A percentile compares a stretch with the other conserved stretches of the same genome.
These are phyloP conservation scores for Pigoraptor vietnamica DNA, from an alignment of 78 protist genomes.

Conservation along the genomic window DNA sequence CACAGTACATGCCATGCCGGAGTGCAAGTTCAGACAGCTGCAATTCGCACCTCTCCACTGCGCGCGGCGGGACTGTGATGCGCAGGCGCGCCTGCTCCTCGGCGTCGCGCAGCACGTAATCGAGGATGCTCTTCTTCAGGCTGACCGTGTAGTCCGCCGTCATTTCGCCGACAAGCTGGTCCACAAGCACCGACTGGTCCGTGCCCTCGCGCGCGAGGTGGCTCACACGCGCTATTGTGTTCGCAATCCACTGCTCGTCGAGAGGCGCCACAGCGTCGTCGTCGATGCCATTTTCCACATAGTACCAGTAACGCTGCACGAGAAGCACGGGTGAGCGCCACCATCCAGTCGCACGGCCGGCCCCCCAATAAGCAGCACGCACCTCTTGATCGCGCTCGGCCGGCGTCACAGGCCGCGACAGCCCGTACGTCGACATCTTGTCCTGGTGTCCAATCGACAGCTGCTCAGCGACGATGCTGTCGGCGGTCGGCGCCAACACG, in stretches of 20 bases:
- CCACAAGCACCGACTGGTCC: background rate
- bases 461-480: background rate
- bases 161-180: background rate
- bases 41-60: background rate
- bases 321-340: too few species aligned
- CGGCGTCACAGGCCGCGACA: background rate
- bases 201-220: background rate
- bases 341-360: too few species aligned
- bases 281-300: slow-evolving; percentile 8
- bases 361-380: background rate
- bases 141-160: background rate
- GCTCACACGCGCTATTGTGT: background rate
- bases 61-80: background rate
- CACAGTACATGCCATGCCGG: background rate
- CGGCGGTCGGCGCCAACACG: too few species aligned
- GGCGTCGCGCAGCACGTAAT: slow-evolving; percentile 11
- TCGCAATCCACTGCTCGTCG: background rate
- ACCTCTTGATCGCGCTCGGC: background rate
- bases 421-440: background rate
- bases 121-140: slow-evolving; percentile 2
- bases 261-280: background rate
- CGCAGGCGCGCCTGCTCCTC: background rate
- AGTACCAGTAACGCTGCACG: slow-evolving; percentile 2
- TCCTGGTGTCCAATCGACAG: background rate
- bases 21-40: background rate